Conservation (phyloP, 2,329 filamentous ascomycete species). For the Diaporthe australafricana region DNA sequence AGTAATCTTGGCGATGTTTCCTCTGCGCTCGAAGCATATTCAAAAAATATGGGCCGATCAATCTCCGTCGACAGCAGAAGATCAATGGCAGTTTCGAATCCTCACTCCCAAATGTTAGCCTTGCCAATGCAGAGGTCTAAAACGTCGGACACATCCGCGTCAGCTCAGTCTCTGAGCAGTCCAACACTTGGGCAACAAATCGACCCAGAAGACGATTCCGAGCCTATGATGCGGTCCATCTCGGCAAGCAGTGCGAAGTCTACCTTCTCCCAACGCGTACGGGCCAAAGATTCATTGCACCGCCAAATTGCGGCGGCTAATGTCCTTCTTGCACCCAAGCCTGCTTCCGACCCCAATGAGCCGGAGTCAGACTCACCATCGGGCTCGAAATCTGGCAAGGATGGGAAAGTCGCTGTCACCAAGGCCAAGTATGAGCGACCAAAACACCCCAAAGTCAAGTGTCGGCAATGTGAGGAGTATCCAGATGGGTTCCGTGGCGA, state of each 20-base stretch:
- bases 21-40: conserved; percentile 38
- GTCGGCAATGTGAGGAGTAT: conserved; percentile 76
- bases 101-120: neutral
- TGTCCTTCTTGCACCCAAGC: conserved; percentile 58
- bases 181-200: conserved; percentile 14
- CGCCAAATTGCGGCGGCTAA: conserved; percentile 55
- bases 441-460: conserved; percentile 78
- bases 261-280: conserved; percentile 56
- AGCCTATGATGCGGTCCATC: conserved; percentile 26
- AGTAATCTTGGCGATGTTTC: conserved; percentile 36
- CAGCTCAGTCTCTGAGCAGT: conserved; percentile 14
- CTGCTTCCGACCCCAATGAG: conserved; percentile 46
- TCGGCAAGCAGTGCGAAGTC: conserved; percentile 49
- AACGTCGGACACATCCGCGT: conserved; percentile 20
- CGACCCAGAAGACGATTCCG: neutral
- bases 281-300: conserved; percentile 60
- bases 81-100: conserved; percentile 12
- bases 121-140: conserved; percentile 28
- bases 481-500: conserved; percentile 86
- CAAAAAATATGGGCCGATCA: conserved; percentile 56
- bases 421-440: conserved; percentile 68
- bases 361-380: conserved; percentile 38
- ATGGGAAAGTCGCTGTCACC: conserved; percentile 55
- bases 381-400: conserved; percentile 47
- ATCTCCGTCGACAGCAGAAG: conserved; percentile 45